Conservation (phyloP, 352 stramenopile genomes). For the Peronospora destructor region DNA sequence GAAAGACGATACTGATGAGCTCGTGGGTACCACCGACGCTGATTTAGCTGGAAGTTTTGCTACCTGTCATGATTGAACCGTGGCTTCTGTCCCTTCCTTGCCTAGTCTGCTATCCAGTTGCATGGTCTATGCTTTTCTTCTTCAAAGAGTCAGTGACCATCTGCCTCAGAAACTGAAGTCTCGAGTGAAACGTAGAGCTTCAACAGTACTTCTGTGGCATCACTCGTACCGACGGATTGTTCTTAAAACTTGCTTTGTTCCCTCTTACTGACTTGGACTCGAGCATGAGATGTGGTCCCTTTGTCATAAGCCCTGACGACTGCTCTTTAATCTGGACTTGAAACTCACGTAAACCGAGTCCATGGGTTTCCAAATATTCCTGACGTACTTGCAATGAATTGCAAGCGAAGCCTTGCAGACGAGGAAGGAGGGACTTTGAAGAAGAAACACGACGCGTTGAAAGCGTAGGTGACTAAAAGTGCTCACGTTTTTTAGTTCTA, state of each 20-base stretch:
- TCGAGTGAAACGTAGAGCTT: constrained; percentile 5
- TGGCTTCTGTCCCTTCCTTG: too few relatives aligned
- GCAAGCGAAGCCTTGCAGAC: constrained; percentile 13
- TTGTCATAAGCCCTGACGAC: neutral
- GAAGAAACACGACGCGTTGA: constrained; percentile 17
- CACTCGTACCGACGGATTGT: neutral
- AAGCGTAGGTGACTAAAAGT: constrained; percentile 13
- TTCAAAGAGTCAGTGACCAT: constrained; percentile 14
- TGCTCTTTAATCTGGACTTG: neutral
- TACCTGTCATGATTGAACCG: neutral
- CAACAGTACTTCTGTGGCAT: constrained; percentile 3
- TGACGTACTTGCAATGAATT: constrained; percentile 15
- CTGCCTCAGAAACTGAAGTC: constrained; percentile 4
- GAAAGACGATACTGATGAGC: neutral
- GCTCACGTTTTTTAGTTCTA: too few relatives aligned
- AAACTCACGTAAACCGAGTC: neutral
- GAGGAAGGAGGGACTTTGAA: constrained; percentile 29
- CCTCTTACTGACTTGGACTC: neutral
- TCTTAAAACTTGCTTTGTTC: neutral
- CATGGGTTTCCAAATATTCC: neutral
- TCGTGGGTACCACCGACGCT: constrained; percentile 5
- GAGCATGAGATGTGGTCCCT: neutral
- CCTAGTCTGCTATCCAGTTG: constrained; percentile 22
- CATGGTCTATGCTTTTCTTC: constrained; percentile 1
- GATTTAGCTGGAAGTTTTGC: constrained; percentile 16